A percentile compares a stretch with the other conserved stretches of the same genome.
Conservation (phyloP, 371 early-diverging fungal species). For the Phascolomyces articulosus region DNA sequence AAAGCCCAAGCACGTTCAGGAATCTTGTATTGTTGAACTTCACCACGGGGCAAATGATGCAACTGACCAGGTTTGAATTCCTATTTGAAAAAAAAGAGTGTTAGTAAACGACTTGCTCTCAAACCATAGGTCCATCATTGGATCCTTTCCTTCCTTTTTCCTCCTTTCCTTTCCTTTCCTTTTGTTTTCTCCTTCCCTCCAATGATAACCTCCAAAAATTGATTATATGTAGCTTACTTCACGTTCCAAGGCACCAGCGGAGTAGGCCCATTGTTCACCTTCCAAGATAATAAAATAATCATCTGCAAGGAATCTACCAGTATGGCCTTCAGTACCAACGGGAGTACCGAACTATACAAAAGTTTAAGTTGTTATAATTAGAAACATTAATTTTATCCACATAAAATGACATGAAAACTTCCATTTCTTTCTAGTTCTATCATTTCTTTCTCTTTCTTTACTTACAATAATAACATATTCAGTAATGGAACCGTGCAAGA, state of each 20-base stretch:
- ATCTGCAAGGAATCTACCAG: slow-evolving; percentile 54
- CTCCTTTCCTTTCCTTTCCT: not conserved
- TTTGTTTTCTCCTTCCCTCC: no score
- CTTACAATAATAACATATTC: slow-evolving; percentile 60
- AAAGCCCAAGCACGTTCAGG: slow-evolving; percentile 59
- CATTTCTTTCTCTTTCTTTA: no score
- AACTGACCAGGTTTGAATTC: slow-evolving; percentile 52
- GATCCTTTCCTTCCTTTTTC: not conserved
- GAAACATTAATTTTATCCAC: no score
- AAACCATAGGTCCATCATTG: not conserved
- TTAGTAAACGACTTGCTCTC: no score
- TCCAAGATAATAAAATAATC: slow-evolving; percentile 62
- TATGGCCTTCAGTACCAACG: slow-evolving; percentile 60
- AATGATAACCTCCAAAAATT: not conserved
- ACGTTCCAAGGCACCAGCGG: slow-evolving; percentile 42
- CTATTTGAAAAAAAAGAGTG: slow-evolving; percentile 12
- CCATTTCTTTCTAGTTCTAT: no score
- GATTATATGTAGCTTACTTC: slow-evolving; percentile 23
- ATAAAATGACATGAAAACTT: no score
- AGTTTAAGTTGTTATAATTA: no score
- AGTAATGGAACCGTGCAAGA: slow-evolving; percentile 53
- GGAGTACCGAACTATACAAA: slow-evolving; percentile 65
- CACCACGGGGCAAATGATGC: slow-evolving; percentile 53
- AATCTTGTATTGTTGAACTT: slow-evolving; percentile 56
- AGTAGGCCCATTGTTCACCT: slow-evolving; percentile 61